These are phyloP conservation scores for Paramicrosporidium saccamoebae DNA, from an alignment of 371 early-diverging fungal species.

Conservation along the genomic window DNA sequence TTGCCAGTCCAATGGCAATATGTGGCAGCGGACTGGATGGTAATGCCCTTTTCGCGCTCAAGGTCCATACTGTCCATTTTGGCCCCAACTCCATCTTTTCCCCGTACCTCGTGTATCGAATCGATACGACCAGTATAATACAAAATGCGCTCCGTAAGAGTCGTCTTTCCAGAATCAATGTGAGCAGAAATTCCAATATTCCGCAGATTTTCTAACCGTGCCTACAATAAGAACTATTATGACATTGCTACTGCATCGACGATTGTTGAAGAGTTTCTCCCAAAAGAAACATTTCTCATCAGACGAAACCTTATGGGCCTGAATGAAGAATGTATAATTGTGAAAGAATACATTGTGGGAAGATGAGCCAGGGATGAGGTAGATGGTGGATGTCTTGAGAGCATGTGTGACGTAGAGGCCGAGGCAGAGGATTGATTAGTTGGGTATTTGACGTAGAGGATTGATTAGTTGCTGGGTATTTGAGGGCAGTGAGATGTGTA, in stretches of 20 bases:
- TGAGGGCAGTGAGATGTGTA: too few relatives aligned
- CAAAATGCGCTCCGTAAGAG: constrained; percentile 80
- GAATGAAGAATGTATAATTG: too few relatives aligned
- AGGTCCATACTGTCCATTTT: constrained; percentile 96
- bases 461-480: too few relatives aligned
- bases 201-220: constrained; percentile 22
- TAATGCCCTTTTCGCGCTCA: constrained; percentile 83
- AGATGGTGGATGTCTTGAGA: too few relatives aligned
- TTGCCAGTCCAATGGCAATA: constrained; percentile 42
- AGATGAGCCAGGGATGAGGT: too few relatives aligned
- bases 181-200: constrained; percentile 97
- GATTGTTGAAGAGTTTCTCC: neutral
- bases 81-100: constrained; percentile 84
- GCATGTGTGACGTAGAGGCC: too few relatives aligned
- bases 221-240: constrained; percentile 5
- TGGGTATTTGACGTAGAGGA: too few relatives aligned
- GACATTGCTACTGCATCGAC: neutral
- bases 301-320: too few relatives aligned
- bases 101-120: constrained; percentile 84
- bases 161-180: constrained; percentile 93
- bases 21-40: constrained; percentile 64
- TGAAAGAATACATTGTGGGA: too few relatives aligned
- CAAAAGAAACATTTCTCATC: too few relatives aligned
- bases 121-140: constrained; percentile 83
- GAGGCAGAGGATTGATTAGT: too few relatives aligned